A percentile compares a stretch with the other conserved stretches of the same genome.
Conservation (phyloP, 2,329 filamentous ascomycete species). For the Taxawa tesnikishii region DNA sequence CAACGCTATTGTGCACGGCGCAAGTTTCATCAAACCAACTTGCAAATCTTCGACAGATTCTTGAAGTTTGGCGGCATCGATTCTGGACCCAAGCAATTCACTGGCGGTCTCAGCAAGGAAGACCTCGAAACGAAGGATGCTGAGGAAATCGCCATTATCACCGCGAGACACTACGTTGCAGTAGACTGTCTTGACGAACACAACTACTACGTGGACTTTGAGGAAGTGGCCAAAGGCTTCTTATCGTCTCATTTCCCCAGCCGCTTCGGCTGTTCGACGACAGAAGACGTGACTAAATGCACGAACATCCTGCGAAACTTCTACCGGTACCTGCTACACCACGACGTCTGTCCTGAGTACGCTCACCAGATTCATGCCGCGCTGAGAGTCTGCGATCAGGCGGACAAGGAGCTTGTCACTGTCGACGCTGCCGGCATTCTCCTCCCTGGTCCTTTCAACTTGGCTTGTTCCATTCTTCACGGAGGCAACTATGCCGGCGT, state of each 20-base stretch:
- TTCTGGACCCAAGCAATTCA: constrained; percentile 48
- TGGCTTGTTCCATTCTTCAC: constrained; percentile 56
- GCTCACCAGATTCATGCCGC: constrained; percentile 53
- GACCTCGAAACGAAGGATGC: constrained; percentile 50
- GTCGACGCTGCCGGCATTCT: constrained; percentile 37
- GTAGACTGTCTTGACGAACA: constrained; percentile 32
- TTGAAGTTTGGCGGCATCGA: constrained; percentile 75
- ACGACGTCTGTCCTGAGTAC: constrained; percentile 80
- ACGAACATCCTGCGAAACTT: constrained; percentile 70
- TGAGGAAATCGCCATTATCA: constrained; percentile 51
- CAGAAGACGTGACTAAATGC: neutral
- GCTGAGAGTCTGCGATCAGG: constrained; percentile 51
- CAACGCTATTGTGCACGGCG: constrained; percentile 68
- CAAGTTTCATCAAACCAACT: constrained; percentile 53
- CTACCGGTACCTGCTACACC: constrained; percentile 72
- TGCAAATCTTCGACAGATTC: constrained; percentile 63
- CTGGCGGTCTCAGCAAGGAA: constrained; percentile 41
- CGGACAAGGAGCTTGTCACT: constrained; percentile 53
- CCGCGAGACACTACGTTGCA: constrained; percentile 45
- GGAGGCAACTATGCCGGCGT: constrained; percentile 38
- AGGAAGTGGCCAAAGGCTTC: constrained; percentile 64
- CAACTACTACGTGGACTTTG: constrained; percentile 69
- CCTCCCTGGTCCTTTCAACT: constrained; percentile 71
- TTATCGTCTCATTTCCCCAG: constrained; percentile 30
- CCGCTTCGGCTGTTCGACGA: neutral